Conservation (phyloP, 2,329 filamentous ascomycete genomes). For the Grosmannia penicillata region DNA sequence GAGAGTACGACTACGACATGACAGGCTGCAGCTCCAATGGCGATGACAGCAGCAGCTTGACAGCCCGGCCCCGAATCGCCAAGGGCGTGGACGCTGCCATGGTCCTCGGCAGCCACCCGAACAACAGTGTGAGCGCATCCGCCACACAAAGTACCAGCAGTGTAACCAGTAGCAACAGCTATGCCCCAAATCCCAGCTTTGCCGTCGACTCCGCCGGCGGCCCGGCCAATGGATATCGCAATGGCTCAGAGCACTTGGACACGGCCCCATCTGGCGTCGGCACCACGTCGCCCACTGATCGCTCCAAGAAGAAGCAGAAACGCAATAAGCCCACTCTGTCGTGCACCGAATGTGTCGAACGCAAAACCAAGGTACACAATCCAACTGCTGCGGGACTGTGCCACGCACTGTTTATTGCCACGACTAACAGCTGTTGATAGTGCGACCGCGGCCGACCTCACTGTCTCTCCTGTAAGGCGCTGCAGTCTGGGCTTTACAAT, state of each 20-base stretch:
- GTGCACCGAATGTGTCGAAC: constrained; percentile 66
- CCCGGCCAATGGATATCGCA: background rate
- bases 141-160: constrained; percentile 8
- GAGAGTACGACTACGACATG: constrained; percentile 8
- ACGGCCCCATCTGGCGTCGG: background rate
- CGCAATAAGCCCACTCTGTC: constrained; percentile 72
- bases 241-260: too few species aligned
- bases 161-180: constrained; percentile 8
- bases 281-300: constrained; percentile 17
- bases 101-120: constrained; percentile 7
- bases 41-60: constrained; percentile 3
- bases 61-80: constrained; percentile 4
- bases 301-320: constrained; percentile 59
- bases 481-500: too few species aligned
- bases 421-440: constrained; percentile 22
- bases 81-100: constrained; percentile 7
- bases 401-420: background rate
- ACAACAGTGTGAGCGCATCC: constrained; percentile 2
- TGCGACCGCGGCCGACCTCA: constrained; percentile 61
- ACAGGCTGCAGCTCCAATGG: constrained; percentile 1
- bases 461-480: constrained; percentile 46
- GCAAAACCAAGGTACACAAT: constrained; percentile 59
- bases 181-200: constrained; percentile 4
- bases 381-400: background rate
- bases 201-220: background rate